These are phyloP conservation scores for Cladosporium cucumerinum DNA, from an alignment of 2,329 filamentous ascomycete species.

Conservation along the genomic window DNA sequence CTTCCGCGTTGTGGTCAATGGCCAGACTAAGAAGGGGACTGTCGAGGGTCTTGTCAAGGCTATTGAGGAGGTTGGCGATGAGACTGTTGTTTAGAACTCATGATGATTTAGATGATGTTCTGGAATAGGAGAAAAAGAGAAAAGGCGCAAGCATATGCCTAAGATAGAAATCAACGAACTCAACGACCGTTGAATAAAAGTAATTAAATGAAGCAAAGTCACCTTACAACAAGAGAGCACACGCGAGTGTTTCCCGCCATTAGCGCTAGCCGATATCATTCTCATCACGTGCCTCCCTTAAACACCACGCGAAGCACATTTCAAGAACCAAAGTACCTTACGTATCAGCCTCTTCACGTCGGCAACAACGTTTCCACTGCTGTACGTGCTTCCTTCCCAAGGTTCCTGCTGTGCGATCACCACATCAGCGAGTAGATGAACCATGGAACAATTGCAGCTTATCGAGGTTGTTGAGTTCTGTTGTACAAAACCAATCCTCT, in stretches of 20 bases:
- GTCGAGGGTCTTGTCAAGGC: constrained; percentile 60
- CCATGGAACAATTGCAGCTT: not conserved
- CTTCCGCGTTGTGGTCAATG: constrained; percentile 67
- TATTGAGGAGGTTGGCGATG: constrained; percentile 48
- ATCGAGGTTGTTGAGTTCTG: not conserved
- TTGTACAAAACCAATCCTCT: not conserved
- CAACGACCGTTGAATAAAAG: not conserved
- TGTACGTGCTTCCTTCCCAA: not conserved
- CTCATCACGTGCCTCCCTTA: too few species aligned
- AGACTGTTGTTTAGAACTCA: not conserved
- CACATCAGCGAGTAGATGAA: not conserved
- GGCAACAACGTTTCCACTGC: not conserved
- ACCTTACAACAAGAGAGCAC: not conserved
- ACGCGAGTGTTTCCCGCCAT: not conserved
- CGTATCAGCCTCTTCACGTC: not conserved
- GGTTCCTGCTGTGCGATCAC: not conserved
- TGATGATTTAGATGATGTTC: not conserved
- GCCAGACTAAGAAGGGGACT: constrained; percentile 57
- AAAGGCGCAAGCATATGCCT: not conserved
- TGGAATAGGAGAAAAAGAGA: not conserved
- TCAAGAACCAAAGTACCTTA: not conserved
- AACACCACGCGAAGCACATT: not conserved
- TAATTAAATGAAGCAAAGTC: not conserved
- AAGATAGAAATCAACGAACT: not conserved
- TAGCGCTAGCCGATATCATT: too few species aligned